Evolutionary conservation across 2,329 filamentous ascomycete genomes (phyloP), one percentile per base, ranked within the genome.

Genomic region (Talaromyces islandicus): DNA sequence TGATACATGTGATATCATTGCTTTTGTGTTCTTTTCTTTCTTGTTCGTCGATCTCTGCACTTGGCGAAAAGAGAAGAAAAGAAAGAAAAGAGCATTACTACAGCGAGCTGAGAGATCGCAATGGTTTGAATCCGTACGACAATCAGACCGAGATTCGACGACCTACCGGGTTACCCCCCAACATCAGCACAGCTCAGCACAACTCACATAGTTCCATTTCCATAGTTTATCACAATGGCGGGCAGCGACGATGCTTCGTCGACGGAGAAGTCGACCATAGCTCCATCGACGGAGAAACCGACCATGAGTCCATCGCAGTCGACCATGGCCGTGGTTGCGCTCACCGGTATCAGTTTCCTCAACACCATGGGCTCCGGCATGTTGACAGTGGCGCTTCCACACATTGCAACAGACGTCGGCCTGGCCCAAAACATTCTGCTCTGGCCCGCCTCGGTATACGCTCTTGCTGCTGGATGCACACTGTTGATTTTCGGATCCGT

Each of bases 401-500:
- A 25, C 7, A 58, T 58, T n/a, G 48, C 56, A 25, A 14, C 27
- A 21, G 66, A 69, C 48, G 60, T 70, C 6, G 48, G 58, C 4
- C 43, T 70, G 14, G 32, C 60, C 12, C 61, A 65, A 10, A 64
- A 63, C 21, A 59, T 70, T 6, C 59, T 69, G n/a, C 21, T 51
- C 17, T 61, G 62, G 62, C 62, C 62, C 19, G 63, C 71, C 9
- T 72, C 71, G 6, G 64, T 72, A 10, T 73, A 70, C 59, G 64
- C 67, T 3, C 60, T 82, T 12, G 77, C 78, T 0, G 75, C 74
- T 30, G 79, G 78, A 32, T 80, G 78, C 53, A 76, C 75, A 7
- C 73, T 82, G 1, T 69, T 82, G 4, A 64, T 81, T 9, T 73
- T 75, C 6, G 81, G 81, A n/a, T 76, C 80, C 1, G 66, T 83